Evolutionary conservation across 345 rosid species (phyloP).

Genomic region (Luvunga scandens): DNA sequence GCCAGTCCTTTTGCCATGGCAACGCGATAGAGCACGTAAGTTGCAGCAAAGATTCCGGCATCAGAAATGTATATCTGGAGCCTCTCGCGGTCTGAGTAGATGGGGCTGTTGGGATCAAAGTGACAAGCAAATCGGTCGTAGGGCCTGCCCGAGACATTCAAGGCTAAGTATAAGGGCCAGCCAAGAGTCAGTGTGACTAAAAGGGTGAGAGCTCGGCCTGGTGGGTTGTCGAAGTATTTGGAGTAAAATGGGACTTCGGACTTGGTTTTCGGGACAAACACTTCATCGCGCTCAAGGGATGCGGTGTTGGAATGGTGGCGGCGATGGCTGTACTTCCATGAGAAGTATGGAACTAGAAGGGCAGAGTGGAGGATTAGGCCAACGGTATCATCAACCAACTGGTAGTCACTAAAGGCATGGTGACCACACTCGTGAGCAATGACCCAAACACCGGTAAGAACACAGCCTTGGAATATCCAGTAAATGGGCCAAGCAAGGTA

Average conservation of each 20-base stretch:
- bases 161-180: constrained; percentile 45
- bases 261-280: constrained; percentile 55
- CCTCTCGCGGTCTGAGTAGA: constrained; percentile 47
- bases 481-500: constrained; percentile 55
- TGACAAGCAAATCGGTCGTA: constrained; percentile 50
- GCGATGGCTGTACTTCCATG: constrained; percentile 71
- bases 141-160: constrained; percentile 46
- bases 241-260: constrained; percentile 26
- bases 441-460: constrained; percentile 62
- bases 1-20: constrained; percentile 39
- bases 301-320: constrained; percentile 71
- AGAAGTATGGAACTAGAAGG: constrained; percentile 59
- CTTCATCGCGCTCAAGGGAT: constrained; percentile 62
- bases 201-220: constrained; percentile 36
- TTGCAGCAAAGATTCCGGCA: constrained; percentile 36
- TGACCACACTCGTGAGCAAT: constrained; percentile 73
- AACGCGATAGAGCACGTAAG: constrained; percentile 32
- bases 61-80: constrained; percentile 50
- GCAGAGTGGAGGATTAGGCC: constrained; percentile 59
- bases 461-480: constrained; percentile 59
- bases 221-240: constrained; percentile 46
- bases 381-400: constrained; percentile 52
- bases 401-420: constrained; percentile 64
- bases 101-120: constrained; percentile 49
- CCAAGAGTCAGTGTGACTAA: constrained; percentile 38